phyloP scores from a whole-genome alignment of 1,284 basidiomycete species.

The Takashimella koratensis region DNA sequence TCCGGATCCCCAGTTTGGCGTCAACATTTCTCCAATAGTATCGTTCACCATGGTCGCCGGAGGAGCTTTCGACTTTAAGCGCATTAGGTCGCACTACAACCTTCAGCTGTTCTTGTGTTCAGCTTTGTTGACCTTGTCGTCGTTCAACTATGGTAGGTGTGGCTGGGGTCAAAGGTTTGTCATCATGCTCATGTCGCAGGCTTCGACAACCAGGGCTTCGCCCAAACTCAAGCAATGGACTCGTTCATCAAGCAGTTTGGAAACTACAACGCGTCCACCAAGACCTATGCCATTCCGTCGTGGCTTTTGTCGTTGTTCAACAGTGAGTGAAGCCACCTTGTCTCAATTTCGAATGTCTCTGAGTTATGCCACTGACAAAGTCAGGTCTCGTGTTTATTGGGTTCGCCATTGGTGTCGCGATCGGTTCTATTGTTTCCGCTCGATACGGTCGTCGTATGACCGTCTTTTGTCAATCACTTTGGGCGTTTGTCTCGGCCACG shows the following conservation, averaged over 20 bases:
- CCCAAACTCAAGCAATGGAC: slow-evolving; percentile 17
- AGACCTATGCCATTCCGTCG: slow-evolving; percentile 5
- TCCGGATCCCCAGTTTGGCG: no score
- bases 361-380: slow-evolving; percentile 3
- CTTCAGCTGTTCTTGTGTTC: no score
- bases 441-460: slow-evolving; percentile 15
- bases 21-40: no score
- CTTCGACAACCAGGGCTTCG: slow-evolving; percentile 10
- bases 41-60: no score
- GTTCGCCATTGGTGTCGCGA: slow-evolving; percentile 4
- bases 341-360: no score
- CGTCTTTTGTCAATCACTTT: slow-evolving; percentile 11
- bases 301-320: slow-evolving; percentile 9
- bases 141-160: no score
- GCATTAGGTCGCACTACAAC: no score
- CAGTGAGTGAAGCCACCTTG: no score
- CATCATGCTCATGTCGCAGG: no score
- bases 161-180: no score
- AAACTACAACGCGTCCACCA: neutral
- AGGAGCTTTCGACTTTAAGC: no score
- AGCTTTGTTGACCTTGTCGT: no score
- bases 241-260: slow-evolving; percentile 11
- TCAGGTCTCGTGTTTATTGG: neutral
- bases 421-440: slow-evolving; percentile 8
- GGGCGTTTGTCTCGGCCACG: slow-evolving; percentile 7